A percentile compares a stretch with the other conserved stretches of the same genome.
Evolutionary conservation across 345 rosid species (phyloP).

Genomic region (Eutrema japonicum): DNA sequence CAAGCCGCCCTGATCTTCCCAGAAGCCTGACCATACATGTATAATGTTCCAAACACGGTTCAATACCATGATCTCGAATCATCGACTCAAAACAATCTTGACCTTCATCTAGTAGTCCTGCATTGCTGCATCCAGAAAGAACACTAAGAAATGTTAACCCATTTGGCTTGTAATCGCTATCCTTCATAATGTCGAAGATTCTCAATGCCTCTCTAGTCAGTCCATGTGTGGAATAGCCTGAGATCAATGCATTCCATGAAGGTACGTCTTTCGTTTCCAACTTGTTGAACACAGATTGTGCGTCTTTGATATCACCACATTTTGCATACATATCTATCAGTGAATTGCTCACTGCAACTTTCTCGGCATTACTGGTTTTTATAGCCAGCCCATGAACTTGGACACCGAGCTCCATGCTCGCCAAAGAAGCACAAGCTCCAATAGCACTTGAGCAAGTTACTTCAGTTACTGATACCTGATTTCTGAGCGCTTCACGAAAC

Average conservation of each 20-base stretch:
- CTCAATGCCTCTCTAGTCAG: conserved; percentile 59
- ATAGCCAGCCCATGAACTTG: conserved; percentile 68
- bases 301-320: conserved; percentile 72
- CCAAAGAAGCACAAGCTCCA: conserved; percentile 78
- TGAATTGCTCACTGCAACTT: conserved; percentile 66
- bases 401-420: conserved; percentile 69
- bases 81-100: conserved; percentile 70
- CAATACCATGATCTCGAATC: conserved; percentile 63
- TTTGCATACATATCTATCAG: conserved; percentile 95
- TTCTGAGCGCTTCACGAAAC: conserved; percentile 62
- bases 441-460: conserved; percentile 81
- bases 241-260: conserved; percentile 84
- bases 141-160: conserved; percentile 71
- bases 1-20: conserved; percentile 78
- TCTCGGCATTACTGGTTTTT: conserved; percentile 62
- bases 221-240: conserved; percentile 85
- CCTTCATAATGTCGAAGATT: conserved; percentile 64
- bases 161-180: conserved; percentile 59
- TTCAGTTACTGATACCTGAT: conserved; percentile 61
- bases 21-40: conserved; percentile 82
- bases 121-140: conserved; percentile 84
- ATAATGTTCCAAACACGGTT: conserved; percentile 82
- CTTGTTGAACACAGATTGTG: conserved; percentile 60
- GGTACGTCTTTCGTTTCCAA: conserved; percentile 55
- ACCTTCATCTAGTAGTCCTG: conserved; percentile 70